Base-by-base conservation (phyloP, 106 monocot genomes). In the Dendrobium chrysotoxum region DNA sequence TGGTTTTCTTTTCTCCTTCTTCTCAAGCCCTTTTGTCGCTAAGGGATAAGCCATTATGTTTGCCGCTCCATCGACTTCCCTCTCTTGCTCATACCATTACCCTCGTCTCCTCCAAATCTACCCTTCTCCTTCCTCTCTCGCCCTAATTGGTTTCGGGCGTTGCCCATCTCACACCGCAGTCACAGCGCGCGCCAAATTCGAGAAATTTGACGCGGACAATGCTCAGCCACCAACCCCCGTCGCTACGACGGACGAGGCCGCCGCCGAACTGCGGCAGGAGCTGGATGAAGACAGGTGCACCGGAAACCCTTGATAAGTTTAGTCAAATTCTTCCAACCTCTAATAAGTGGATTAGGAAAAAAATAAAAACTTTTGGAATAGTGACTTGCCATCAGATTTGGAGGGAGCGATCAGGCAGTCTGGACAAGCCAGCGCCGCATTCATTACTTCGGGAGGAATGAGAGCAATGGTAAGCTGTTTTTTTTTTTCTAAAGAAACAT, bases 331-430 rank as follows among this genome's bases (percentile, higher is more conserved):
- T 38, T 10, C 15, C 30, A 31, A 71, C 31, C 16, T 15, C 71
- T 15, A 35, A 12, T 35, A 4, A 17, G 12, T 71, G 5, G 13
- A 30, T 5, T 12, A 55, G 20, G 21, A 39, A 53, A 64, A 64
- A 8, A 4, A 15, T 25, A 4, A 73, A 30, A 28, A 75, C 57
- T 75, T 75, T 9, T 78, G 26, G 35, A 80, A 40, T 84, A 98
- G 97, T 73, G 94, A 91, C 78, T 90, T 98, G 84, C 97, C 97
- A 3, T 82, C 85, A 46, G 94, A 97, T 82, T 83, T 97, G 86
- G 87, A 79, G 82, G 94, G 86, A 53, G 94, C 94, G 35, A 90
- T 97, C 44, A 81, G 88, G 80, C 94, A 97, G 67, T 94, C 97
- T 20, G 81, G 92, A 39, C 75, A 84, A 76, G 92, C 97, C 44